These are phyloP conservation scores for Vitis rotundifolia DNA, from an alignment of 164 flowering plant genomes.

Conservation along the genomic window DNA sequence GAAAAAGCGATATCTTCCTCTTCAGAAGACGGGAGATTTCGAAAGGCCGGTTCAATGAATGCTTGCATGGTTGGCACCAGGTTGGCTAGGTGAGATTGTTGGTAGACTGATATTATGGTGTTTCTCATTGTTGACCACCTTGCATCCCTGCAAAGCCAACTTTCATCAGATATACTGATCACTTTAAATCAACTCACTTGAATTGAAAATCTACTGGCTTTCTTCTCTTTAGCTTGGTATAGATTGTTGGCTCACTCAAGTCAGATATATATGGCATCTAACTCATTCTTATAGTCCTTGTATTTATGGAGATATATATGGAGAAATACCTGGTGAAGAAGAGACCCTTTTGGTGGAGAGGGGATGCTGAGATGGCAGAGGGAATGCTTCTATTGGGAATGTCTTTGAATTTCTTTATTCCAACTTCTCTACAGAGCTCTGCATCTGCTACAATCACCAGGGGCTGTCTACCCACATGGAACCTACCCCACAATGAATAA, in stretches of 20 bases:
- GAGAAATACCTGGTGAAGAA: conserved; percentile 75
- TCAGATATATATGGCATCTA: too few species aligned
- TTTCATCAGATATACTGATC: neutral
- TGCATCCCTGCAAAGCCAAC: conserved; percentile 52
- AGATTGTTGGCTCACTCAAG: too few species aligned
- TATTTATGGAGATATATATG: too few species aligned
- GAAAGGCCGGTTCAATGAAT: conserved; percentile 59
- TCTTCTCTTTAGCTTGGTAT: too few species aligned
- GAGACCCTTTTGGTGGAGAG: conserved; percentile 93
- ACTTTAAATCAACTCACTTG: too few species aligned
- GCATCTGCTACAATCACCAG: conserved; percentile 85
- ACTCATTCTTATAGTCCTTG: neutral
- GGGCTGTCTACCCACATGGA: conserved; percentile 97
- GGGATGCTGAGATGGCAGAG: conserved; percentile 89
- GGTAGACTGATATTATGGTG: conserved; percentile 81
- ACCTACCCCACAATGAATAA: conserved; percentile 40
- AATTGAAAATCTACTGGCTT: too few species aligned
- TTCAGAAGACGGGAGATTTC: conserved; percentile 34
- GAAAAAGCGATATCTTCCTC: conserved; percentile 60
- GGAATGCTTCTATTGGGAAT: conserved; percentile 89
- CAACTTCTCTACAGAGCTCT: conserved; percentile 85
- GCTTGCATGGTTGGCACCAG: conserved; percentile 80
- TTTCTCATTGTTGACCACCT: conserved; percentile 95
- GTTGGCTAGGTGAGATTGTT: conserved; percentile 82
- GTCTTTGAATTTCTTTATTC: conserved; percentile 89